Conservation (phyloP, 139 green algal genomes). For the Astrephomene gubernaculifera region DNA sequence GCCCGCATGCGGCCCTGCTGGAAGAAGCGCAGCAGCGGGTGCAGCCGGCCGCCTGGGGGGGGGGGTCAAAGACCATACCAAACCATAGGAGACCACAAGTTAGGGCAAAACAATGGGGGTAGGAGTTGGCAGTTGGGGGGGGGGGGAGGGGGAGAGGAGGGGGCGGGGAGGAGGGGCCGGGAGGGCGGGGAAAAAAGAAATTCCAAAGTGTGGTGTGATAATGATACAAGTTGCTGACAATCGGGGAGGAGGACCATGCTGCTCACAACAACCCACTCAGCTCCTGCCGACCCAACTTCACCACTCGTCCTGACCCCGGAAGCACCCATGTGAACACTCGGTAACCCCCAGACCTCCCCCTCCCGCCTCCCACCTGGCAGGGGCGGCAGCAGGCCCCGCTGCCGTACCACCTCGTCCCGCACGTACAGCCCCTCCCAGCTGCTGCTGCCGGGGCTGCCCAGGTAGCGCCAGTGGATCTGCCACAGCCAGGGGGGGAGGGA, state of each 20-base stretch:
- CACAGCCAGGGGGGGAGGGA: background rate
- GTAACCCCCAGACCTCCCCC: background rate
- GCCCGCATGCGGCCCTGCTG: background rate
- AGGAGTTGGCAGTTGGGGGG: background rate
- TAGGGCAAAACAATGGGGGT: too few species aligned
- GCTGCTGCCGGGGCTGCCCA: background rate
- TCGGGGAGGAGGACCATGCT: background rate
- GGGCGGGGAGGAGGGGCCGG: background rate
- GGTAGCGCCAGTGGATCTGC: slow-evolving; percentile 16
- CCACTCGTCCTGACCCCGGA: background rate
- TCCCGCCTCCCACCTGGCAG: background rate
- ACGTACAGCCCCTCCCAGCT: slow-evolving; percentile 31
- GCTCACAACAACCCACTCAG: background rate
- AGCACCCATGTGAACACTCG: background rate
- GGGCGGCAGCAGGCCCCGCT: background rate
- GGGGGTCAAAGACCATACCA: too few species aligned
- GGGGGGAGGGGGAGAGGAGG: background rate
- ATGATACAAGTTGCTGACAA: background rate
- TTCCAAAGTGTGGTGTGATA: background rate
- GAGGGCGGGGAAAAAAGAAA: background rate
- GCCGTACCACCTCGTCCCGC: background rate
- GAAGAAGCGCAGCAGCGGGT: slow-evolving; percentile 24
- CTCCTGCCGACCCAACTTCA: background rate
- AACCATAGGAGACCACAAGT: too few species aligned
- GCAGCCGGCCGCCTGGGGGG: background rate